Conservation (phyloP, 2,329 filamentous ascomycete genomes). For the Neodidymelliopsis sp. region DNA sequence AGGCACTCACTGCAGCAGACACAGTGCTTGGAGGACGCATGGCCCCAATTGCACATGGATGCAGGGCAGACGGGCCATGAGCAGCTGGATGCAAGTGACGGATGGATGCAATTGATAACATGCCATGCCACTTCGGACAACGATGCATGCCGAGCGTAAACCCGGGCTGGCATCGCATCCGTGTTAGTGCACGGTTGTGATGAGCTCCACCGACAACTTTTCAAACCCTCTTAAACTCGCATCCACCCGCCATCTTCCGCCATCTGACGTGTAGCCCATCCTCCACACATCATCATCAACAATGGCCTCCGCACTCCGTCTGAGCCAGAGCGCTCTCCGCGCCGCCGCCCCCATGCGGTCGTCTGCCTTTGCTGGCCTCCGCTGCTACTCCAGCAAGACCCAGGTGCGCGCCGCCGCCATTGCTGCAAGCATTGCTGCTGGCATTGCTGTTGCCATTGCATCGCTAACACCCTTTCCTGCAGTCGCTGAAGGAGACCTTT, state of each 20-base stretch:
- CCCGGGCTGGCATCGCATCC: conserved; percentile 2
- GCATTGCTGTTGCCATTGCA: conserved; percentile 8
- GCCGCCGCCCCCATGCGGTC: conserved; percentile 71
- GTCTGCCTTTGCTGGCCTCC: conserved; percentile 80
- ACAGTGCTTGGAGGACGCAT: too few species aligned
- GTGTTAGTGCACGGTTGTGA: conserved; percentile 5
- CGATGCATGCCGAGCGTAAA: conserved; percentile 9
- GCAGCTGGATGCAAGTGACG: too few species aligned
- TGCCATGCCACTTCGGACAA: too few species aligned
- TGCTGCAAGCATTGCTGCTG: neutral
- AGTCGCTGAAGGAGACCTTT: conserved; percentile 99
- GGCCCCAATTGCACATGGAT: too few species aligned
- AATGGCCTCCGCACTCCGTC: conserved; percentile 86
- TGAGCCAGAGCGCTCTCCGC: conserved; percentile 83
- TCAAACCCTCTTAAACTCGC: conserved; percentile 39
- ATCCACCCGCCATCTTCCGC: conserved; percentile 44
- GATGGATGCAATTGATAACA: too few species aligned
- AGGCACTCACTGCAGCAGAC: too few species aligned
- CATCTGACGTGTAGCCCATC: conserved; percentile 28
- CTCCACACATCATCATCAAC: conserved; percentile 51
- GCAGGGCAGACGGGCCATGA: too few species aligned
- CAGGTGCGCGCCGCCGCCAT: conserved; percentile 65
- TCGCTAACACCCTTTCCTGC: conserved; percentile 41
- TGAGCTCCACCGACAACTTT: conserved; percentile 37
- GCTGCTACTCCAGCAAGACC: conserved; percentile 93